Percentiles rank a stretch among this genome's conserved stretches.
These are phyloP conservation scores for Boletus rufocinnamomeus DNA, from an alignment of 768 basidiomycete species.

Conservation along the genomic window DNA sequence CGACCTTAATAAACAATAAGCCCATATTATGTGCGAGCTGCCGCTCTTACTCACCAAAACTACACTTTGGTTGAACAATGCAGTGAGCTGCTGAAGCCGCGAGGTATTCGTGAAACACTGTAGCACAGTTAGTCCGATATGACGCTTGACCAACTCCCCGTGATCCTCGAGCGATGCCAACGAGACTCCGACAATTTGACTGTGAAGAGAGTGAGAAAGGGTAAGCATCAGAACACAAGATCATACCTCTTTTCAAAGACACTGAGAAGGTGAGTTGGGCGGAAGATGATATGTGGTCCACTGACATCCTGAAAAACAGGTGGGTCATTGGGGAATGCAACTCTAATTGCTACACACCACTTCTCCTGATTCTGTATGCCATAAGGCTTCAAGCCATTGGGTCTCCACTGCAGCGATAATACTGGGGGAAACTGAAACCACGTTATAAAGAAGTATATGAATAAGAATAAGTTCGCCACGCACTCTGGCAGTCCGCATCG, in stretches of 20 bases:
- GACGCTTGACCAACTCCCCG: constrained; percentile 39
- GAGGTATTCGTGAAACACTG: constrained; percentile 40
- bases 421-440: constrained; percentile 34
- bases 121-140: constrained; percentile 40
- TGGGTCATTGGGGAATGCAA: neutral
- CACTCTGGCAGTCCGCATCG: constrained; percentile 44
- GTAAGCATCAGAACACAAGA: neutral
- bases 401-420: constrained; percentile 40
- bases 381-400: constrained; percentile 55
- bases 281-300: constrained; percentile 47
- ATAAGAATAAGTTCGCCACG: constrained; percentile 10
- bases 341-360: constrained; percentile 10
- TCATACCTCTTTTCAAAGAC: constrained; percentile 45
- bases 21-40: neutral
- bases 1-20: constrained; percentile 38
- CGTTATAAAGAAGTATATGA: neutral
- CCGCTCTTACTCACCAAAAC: constrained; percentile 40
- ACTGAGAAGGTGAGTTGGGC: constrained; percentile 43
- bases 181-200: constrained; percentile 44
- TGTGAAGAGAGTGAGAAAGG: constrained; percentile 24
- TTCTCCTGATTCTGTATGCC: constrained; percentile 33
- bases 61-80: constrained; percentile 44
- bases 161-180: constrained; percentile 44
- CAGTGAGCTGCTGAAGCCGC: constrained; percentile 45
- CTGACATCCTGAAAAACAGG: constrained; percentile 20